phyloP scores from a whole-genome alignment of 148 eudicot species.

The Rhododendron simsii region DNA sequence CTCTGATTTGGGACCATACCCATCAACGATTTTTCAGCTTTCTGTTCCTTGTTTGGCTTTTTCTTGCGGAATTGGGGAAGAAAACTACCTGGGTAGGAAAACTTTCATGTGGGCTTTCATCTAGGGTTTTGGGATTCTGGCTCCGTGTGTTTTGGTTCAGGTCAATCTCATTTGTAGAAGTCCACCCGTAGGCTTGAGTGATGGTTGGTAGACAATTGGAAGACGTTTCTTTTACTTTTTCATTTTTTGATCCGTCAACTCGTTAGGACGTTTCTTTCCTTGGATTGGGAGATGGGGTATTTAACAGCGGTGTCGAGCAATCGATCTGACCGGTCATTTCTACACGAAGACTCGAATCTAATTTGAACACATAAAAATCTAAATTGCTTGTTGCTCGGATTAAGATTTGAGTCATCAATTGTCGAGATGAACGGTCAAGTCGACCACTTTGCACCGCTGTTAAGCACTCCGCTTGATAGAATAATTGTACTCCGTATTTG shows the following conservation, averaged over 20 bases:
- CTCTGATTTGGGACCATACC: slow-evolving; percentile 13
- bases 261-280: not conserved
- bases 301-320: rapidly evolving
- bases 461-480: too few species aligned
- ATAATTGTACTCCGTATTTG: too few species aligned
- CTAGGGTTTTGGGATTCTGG: not conserved
- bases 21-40: slow-evolving; percentile 1
- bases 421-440: too few species aligned
- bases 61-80: not conserved
- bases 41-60: not conserved
- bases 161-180: not conserved
- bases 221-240: not conserved
- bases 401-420: too few species aligned
- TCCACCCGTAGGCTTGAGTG: not conserved
- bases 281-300: too few species aligned
- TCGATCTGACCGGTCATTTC: rapidly evolving
- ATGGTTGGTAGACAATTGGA: not conserved
- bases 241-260: too few species aligned
- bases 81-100: not conserved
- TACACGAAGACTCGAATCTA: too few species aligned
- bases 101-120: not conserved
- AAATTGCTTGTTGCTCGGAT: too few species aligned
- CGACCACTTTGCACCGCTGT: too few species aligned
- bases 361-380: too few species aligned
- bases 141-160: not conserved